Percentiles rank a stretch among this genome's conserved stretches.
These are phyloP conservation scores for Ustilago vetiveriae DNA, from an alignment of 1,284 basidiomycete genomes.

Conservation along the genomic window DNA sequence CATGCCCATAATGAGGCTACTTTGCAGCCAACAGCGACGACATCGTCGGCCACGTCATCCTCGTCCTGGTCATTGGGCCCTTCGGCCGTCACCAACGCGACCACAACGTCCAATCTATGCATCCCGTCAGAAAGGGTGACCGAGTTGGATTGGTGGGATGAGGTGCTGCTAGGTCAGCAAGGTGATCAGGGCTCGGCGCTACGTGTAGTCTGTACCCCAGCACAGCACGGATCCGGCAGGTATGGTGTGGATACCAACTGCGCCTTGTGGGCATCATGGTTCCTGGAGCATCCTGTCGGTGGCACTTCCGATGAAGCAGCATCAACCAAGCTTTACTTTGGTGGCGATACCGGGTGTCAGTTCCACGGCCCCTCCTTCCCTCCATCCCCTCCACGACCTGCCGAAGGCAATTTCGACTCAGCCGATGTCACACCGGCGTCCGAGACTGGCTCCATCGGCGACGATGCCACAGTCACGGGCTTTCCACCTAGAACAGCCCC, in stretches of 20 bases:
- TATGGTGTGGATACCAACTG: slow-evolving; percentile 51
- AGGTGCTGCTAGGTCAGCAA: slow-evolving; percentile 22
- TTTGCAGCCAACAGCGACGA: slow-evolving; percentile 1
- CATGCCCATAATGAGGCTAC: not conserved
- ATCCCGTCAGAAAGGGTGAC: slow-evolving; percentile 50
- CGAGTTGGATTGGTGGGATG: slow-evolving; percentile 66
- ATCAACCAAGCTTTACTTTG: slow-evolving; percentile 50
- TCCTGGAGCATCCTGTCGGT: slow-evolving; percentile 48
- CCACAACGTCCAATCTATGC: slow-evolving; percentile 26
- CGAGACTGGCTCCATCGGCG: slow-evolving; percentile 8
- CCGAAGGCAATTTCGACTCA: slow-evolving; percentile 1
- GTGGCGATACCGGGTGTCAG: slow-evolving; percentile 63
- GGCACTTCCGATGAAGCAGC: not conserved
- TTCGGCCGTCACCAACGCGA: slow-evolving; percentile 7
- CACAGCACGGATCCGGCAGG: slow-evolving; percentile 64
- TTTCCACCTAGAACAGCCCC: not conserved
- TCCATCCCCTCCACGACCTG: slow-evolving; percentile 20
- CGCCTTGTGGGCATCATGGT: slow-evolving; percentile 61
- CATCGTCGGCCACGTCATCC: slow-evolving; percentile 1
- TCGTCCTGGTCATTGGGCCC: slow-evolving; percentile 20
- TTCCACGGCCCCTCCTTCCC: slow-evolving; percentile 49
- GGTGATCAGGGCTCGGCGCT: slow-evolving; percentile 4
- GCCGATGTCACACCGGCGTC: slow-evolving; percentile 7
- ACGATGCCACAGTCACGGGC: slow-evolving; percentile 4
- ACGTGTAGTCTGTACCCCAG: slow-evolving; percentile 57